phyloP scores from a whole-genome alignment of 2,329 filamentous ascomycete genomes.

The Sarocladium oryzae region DNA sequence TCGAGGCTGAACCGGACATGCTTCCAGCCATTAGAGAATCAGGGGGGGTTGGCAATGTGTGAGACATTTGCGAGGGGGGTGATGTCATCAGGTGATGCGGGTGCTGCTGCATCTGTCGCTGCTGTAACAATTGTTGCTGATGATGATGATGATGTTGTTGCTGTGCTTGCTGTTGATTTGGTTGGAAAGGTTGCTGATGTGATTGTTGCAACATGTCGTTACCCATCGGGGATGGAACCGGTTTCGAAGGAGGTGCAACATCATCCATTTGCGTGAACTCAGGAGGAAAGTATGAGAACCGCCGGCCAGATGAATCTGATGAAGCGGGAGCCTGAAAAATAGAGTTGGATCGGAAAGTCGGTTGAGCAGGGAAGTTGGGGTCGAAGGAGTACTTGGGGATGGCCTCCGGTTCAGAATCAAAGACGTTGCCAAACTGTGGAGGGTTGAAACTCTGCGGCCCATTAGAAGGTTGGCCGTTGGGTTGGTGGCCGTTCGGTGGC shows the following conservation, averaged over 20 bases:
- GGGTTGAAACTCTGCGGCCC: slow-evolving; percentile 33
- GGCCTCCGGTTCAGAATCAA: slow-evolving; percentile 49
- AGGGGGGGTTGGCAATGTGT: neutral
- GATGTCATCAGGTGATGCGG: neutral
- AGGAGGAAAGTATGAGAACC: slow-evolving; percentile 59
- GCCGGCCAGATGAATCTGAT: slow-evolving; percentile 46
- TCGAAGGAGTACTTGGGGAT: slow-evolving; percentile 41
- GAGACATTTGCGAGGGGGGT: neutral
- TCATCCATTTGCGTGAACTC: slow-evolving; percentile 36
- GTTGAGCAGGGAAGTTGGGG: slow-evolving; percentile 38
- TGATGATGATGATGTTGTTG: slow-evolving; percentile 7
- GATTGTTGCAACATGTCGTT: slow-evolving; percentile 1
- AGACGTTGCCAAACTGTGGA: slow-evolving; percentile 53
- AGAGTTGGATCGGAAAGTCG: slow-evolving; percentile 58
- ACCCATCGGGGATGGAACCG: neutral
- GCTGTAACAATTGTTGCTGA: neutral
- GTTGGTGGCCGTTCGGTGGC: slow-evolving; percentile 17
- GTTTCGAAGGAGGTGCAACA: slow-evolving; percentile 13
- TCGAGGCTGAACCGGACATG: neutral
- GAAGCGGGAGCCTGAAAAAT: slow-evolving; percentile 56
- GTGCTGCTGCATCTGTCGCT: neutral
- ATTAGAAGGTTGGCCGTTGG: slow-evolving; percentile 31
- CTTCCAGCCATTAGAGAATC: neutral
- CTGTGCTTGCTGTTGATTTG: slow-evolving; percentile 20
- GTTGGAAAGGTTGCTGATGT: slow-evolving; percentile 1